phyloP scores from a whole-genome alignment of 2,329 filamentous ascomycete species.

The Sclerotinia nivalis region DNA sequence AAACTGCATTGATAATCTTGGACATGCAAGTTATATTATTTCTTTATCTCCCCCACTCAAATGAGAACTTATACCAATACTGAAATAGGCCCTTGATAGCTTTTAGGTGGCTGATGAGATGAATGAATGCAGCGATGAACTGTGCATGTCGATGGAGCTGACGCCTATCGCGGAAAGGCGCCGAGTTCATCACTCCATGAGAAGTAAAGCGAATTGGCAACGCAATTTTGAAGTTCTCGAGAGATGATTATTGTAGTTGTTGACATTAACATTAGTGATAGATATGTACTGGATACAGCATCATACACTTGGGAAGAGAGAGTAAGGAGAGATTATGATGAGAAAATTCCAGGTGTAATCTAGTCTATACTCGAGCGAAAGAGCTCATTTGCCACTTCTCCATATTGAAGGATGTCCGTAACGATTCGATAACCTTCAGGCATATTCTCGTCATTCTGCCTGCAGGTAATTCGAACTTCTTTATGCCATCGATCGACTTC shows the following conservation, averaged over 20 bases:
- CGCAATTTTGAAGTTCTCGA: background rate
- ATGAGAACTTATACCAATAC: no score
- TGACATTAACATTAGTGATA: background rate
- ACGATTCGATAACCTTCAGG: constrained; percentile 8
- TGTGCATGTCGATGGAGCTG: background rate
- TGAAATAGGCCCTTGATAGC: background rate
- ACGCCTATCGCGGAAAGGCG: background rate
- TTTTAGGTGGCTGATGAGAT: background rate
- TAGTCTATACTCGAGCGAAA: background rate
- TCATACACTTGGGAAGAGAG: background rate
- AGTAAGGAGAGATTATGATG: background rate
- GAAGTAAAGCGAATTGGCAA: background rate
- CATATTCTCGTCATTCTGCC: constrained; percentile 22
- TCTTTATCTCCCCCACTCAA: background rate
- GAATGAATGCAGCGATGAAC: background rate
- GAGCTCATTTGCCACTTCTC: background rate
- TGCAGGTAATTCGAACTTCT: constrained; percentile 27
- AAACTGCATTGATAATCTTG: background rate
- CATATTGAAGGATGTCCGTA: constrained; percentile 11
- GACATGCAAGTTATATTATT: background rate
- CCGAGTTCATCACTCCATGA: background rate
- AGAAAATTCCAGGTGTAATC: background rate
- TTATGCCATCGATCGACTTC: constrained; percentile 27
- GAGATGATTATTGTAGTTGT: background rate
- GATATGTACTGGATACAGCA: background rate